Conservation (phyloP, 345 rosid genomes). For the Populus davidiana region DNA sequence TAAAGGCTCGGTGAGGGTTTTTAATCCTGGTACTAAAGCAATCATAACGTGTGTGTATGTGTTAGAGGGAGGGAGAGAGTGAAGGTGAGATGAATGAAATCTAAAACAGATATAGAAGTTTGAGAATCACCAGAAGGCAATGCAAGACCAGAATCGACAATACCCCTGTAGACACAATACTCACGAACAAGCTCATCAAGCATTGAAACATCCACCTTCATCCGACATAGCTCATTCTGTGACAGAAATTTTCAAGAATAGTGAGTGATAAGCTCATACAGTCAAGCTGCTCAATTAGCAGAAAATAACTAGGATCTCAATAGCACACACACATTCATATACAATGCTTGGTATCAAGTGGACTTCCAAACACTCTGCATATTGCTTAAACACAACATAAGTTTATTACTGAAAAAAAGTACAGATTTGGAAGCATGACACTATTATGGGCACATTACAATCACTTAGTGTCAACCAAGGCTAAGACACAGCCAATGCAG, state of each 20-base stretch:
- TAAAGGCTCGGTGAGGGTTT: slow-evolving; percentile 29
- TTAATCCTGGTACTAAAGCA: slow-evolving; percentile 36
- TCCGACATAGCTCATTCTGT: slow-evolving; percentile 96
- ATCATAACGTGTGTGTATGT: not conserved
- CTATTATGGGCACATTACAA: too few relatives aligned
- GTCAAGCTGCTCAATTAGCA: not conserved
- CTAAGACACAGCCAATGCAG: too few relatives aligned
- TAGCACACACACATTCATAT: not conserved
- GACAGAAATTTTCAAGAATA: slow-evolving; percentile 15
- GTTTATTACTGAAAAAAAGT: too few relatives aligned
- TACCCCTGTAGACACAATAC: slow-evolving; percentile 92
- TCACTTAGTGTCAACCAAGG: too few relatives aligned
- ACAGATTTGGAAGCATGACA: too few relatives aligned
- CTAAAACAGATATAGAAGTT: slow-evolving; percentile 9
- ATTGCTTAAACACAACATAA: too few relatives aligned
- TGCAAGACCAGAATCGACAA: slow-evolving; percentile 49
- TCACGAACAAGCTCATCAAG: slow-evolving; percentile 85
- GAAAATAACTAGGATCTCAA: not conserved
- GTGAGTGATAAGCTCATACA: slow-evolving; percentile 1
- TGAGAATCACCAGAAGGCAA: slow-evolving; percentile 38
- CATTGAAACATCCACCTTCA: slow-evolving; percentile 64
- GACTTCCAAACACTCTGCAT: too few relatives aligned
- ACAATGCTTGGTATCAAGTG: not conserved
- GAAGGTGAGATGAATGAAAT: slow-evolving; percentile 11
- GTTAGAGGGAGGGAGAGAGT: not conserved